A percentile compares a stretch with the other conserved stretches of the same genome.
phyloP scores from a whole-genome alignment of 768 basidiomycete genomes.

The Podaxis sp. region DNA sequence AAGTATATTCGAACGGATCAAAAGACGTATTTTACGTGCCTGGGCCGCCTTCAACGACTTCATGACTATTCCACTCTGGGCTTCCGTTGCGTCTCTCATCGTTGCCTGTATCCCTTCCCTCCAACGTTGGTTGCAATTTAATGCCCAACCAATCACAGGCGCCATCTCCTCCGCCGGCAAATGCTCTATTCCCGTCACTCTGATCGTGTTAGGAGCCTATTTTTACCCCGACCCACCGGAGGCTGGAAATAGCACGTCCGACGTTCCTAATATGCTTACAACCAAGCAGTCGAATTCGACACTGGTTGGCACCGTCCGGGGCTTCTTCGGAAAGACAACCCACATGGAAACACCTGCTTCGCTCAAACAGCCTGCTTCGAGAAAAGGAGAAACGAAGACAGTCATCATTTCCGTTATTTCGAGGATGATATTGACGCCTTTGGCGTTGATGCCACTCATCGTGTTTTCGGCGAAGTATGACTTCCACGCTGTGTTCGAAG shows the following conservation, averaged over 20 bases:
- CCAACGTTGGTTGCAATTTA: conserved; percentile 65
- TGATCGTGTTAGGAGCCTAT: conserved; percentile 92
- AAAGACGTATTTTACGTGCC: conserved; percentile 23
- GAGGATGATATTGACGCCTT: conserved; percentile 85
- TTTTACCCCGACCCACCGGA: conserved; percentile 54
- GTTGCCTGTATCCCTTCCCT: conserved; percentile 77
- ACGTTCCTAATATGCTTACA: background rate
- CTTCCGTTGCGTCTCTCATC: conserved; percentile 68
- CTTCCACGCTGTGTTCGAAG: conserved; percentile 64
- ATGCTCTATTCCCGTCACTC: conserved; percentile 84
- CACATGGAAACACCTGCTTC: conserved; percentile 1
- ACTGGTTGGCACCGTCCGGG: background rate
- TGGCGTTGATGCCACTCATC: conserved; percentile 76
- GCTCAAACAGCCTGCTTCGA: conserved; percentile 11
- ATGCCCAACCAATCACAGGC: conserved; percentile 64
- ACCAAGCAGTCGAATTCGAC: background rate
- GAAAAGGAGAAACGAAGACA: conserved; percentile 73
- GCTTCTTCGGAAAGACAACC: conserved; percentile 1
- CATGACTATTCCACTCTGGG: conserved; percentile 90
- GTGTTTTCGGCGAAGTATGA: conserved; percentile 57
- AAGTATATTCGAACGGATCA: conserved; percentile 19
- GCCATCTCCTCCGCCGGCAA: conserved; percentile 67
- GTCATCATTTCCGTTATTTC: conserved; percentile 80
- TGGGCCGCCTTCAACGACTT: conserved; percentile 56
- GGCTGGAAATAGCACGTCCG: background rate